Evolutionary conservation across 1,284 basidiomycete genomes (phyloP), one percentile per base, ranked within the genome.

Genomic region (Marasmius oreades): DNA sequence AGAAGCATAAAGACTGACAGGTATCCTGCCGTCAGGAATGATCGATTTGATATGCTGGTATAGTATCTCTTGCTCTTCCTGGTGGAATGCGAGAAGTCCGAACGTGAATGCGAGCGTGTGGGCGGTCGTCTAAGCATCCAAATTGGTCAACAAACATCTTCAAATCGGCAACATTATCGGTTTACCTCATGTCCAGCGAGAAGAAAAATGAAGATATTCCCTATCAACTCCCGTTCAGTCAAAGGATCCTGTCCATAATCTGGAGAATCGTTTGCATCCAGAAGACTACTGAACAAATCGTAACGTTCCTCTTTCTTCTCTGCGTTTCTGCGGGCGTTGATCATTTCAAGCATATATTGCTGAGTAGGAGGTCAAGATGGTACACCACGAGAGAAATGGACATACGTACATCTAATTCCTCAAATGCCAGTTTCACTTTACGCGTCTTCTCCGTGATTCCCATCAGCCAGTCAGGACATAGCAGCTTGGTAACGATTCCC

Each of bases 371-470:
- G 16, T 5, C n/a, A 42, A 14, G 20, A n/a, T 14, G 12, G 12
- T 4, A 5, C 20, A 42, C 5, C 39, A 6, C 4, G 4, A 12
- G 14, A n/a, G 43, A n/a, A 53, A 12, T 31, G 53, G 20, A 18
- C 12, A 58, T 60, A 59, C 69, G 34, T 53, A 83, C 82, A 60
- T 75, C 64, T 14, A 86, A 64, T 60, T 85, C 83, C 1, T 74
- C 66, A 57, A 78, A 79, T 18, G 79, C 79, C n/a, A 67, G 59
- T n/a, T 64, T 63, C 11, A 76, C 67, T 28, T 66, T 66, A 37
- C 74, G 67, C 11, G 76, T 64, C 24, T 67, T 63, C 52, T 74
- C 61, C 0, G 78, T 79, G 11, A 76, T 57, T 0, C 71, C 71
- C 58, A 79, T 68, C 5, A 75, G 67, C 75, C 76, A 79, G 2